These are phyloP conservation scores for Favolaschia claudopus DNA, from an alignment of 768 basidiomycete species.

Conservation along the genomic window DNA sequence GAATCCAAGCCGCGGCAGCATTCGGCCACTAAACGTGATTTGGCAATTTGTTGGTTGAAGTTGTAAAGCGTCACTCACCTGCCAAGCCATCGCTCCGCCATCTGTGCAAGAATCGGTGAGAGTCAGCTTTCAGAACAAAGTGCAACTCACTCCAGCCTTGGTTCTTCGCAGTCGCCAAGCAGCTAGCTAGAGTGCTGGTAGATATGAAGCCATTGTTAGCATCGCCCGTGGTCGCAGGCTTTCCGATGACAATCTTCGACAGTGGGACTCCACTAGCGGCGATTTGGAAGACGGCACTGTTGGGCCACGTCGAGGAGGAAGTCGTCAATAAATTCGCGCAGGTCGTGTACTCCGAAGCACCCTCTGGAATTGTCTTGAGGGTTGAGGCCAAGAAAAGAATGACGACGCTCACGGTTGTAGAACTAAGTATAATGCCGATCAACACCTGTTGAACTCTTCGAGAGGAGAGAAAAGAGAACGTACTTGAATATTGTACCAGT, in stretches of 20 bases:
- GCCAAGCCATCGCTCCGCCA: slow-evolving; percentile 28
- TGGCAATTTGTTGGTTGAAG: background rate
- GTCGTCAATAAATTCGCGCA: slow-evolving; percentile 63
- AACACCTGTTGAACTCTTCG: background rate
- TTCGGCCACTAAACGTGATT: slow-evolving; percentile 26
- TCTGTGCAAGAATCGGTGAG: background rate
- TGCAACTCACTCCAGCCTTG: slow-evolving; percentile 18
- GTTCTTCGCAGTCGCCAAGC: slow-evolving; percentile 26
- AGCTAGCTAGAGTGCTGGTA: slow-evolving; percentile 30
- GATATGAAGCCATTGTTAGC: slow-evolving; percentile 46
- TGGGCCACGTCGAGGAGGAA: slow-evolving; percentile 56
- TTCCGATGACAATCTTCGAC: slow-evolving; percentile 69
- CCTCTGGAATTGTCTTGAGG: too few relatives aligned
- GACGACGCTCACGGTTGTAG: slow-evolving; percentile 42
- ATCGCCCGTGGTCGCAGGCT: slow-evolving; percentile 49
- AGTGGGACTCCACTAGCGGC: slow-evolving; percentile 51
- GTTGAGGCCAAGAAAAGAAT: too few relatives aligned
- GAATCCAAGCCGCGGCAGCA: slow-evolving; percentile 35
- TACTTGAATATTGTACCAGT: slow-evolving; percentile 70
- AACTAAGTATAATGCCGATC: slow-evolving; percentile 34
- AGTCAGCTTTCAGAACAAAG: background rate
- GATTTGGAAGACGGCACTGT: slow-evolving; percentile 52
- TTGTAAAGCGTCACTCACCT: background rate
- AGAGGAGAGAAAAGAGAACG: slow-evolving; percentile 29
- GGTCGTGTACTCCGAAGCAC: slow-evolving; percentile 67